Percentiles rank a stretch among this genome's conserved stretches.
phyloP scores from a whole-genome alignment of 306 rosid genomes.

The Phaseolus lunatus region DNA sequence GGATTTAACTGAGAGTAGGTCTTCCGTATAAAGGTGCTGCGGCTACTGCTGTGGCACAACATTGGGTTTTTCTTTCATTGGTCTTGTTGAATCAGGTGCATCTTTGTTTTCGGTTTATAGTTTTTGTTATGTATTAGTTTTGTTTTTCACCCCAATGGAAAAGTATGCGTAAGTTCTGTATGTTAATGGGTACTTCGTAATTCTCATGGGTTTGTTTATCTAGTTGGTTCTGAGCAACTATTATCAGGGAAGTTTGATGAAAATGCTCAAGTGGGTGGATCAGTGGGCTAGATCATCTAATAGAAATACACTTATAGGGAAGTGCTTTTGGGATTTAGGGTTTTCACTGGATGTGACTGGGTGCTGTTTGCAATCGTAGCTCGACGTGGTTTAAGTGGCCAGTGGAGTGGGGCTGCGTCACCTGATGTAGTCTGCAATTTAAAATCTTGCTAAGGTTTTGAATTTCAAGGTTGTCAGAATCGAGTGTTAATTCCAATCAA shows the following conservation, averaged over 20 bases:
- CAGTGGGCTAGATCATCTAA: not conserved
- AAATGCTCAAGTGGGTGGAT: constrained; percentile 37
- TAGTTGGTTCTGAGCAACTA: not conserved
- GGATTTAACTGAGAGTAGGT: constrained; percentile 18
- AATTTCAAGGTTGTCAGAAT: not conserved
- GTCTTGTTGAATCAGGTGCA: constrained; percentile 19
- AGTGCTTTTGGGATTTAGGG: constrained; percentile 24
- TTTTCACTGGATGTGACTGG: not conserved
- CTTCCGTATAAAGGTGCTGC: constrained; percentile 1
- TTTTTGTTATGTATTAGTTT: not conserved
- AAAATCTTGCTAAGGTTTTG: not conserved
- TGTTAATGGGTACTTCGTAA: not conserved
- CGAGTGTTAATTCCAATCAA: not conserved
- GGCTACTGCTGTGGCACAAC: constrained; percentile 3
- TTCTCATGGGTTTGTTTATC: not conserved
- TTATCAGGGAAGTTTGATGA: constrained; percentile 1
- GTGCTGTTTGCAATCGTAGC: not conserved
- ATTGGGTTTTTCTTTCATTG: not conserved
- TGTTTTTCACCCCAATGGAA: not conserved
- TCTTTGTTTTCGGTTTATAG: not conserved
- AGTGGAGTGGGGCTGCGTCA: not conserved
- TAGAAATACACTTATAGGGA: not conserved
- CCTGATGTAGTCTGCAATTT: not conserved
- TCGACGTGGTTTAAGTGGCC: not conserved
- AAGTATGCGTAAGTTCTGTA: not conserved